phyloP scores from a whole-genome alignment of 1,284 basidiomycete genomes.

The Moniliella sp. region DNA sequence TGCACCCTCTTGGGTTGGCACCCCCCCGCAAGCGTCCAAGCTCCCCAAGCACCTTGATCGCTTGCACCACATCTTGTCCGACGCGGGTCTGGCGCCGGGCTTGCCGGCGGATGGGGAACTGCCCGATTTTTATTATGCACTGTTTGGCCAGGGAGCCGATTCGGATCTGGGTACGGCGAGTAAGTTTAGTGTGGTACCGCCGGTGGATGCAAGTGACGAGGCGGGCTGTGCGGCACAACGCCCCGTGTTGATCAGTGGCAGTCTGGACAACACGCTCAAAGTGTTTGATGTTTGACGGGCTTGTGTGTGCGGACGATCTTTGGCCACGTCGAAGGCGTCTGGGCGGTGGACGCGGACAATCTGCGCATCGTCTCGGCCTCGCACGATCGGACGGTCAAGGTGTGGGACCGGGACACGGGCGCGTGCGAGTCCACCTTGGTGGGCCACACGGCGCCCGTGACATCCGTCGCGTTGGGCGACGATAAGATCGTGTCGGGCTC shows the following conservation, averaged over 20 bases:
- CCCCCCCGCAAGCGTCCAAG: not conserved
- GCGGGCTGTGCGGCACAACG: not conserved
- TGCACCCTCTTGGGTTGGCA: conserved; percentile 1
- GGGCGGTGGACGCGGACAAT: conserved; percentile 79
- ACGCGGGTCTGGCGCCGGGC: not conserved
- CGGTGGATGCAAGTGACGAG: conserved; percentile 1
- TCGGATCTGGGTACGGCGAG: not conserved
- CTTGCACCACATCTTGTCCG: not conserved
- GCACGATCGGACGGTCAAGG: conserved; percentile 67
- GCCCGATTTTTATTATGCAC: not conserved
- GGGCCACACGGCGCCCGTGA: conserved; percentile 81
- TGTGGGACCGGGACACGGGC: conserved; percentile 80
- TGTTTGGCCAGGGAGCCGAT: not conserved
- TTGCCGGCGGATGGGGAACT: not conserved
- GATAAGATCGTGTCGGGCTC: conserved; percentile 87
- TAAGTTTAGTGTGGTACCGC: not conserved
- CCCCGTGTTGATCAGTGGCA: conserved; percentile 54
- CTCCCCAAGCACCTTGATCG: not conserved
- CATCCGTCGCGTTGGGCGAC: conserved; percentile 68
- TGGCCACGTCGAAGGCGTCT: conserved; percentile 79
- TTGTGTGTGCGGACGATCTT: conserved; percentile 65
- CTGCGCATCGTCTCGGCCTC: conserved; percentile 72
- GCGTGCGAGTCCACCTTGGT: conserved; percentile 71
- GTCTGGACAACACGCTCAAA: conserved; percentile 85
- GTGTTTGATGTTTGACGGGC: conserved; percentile 83